A percentile compares a stretch with the other conserved stretches of the same genome.
phyloP scores from a whole-genome alignment of 2,329 filamentous ascomycete species.

The Orbilia javanica region DNA sequence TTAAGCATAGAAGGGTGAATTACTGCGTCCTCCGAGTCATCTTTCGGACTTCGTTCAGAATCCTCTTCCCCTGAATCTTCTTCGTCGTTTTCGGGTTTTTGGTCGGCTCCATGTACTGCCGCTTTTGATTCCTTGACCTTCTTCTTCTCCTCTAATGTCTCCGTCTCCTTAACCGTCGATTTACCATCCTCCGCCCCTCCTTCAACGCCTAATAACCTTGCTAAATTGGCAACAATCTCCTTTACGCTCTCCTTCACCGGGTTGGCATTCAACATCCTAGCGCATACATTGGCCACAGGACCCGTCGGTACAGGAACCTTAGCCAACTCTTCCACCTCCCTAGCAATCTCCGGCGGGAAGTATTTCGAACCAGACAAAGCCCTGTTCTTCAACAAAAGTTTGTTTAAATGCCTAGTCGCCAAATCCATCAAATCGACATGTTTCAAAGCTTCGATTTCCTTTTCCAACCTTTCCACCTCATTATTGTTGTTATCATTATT shows the following conservation, averaged over 20 bases:
- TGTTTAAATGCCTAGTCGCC: slow-evolving; percentile 68
- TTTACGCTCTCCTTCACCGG: slow-evolving; percentile 69
- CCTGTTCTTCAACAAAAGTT: slow-evolving; percentile 70
- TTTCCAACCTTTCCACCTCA: slow-evolving; percentile 73
- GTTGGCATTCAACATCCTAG: slow-evolving; percentile 70
- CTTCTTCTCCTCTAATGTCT: not conserved
- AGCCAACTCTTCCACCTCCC: slow-evolving; percentile 62
- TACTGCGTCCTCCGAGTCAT: slow-evolving; percentile 31
- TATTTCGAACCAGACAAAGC: slow-evolving; percentile 67
- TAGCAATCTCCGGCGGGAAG: slow-evolving; percentile 65
- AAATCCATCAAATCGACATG: slow-evolving; percentile 67
- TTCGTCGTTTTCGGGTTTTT: not conserved
- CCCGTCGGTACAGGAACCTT: slow-evolving; percentile 43
- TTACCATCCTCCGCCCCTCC: slow-evolving; percentile 29
- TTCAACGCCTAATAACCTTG: slow-evolving; percentile 26
- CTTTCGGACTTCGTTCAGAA: slow-evolving; percentile 2
- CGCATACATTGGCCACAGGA: slow-evolving; percentile 68
- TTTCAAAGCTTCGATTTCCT: slow-evolving; percentile 71
- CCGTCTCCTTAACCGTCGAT: slow-evolving; percentile 10
- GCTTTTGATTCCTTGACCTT: slow-evolving; percentile 16
- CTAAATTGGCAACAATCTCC: slow-evolving; percentile 62
- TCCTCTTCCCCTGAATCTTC: not conserved
- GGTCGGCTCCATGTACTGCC: slow-evolving; percentile 1
- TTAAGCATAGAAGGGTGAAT: slow-evolving; percentile 55
- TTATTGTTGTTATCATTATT: too few species aligned